These are phyloP conservation scores for Melaleuca quinquenervia DNA, from an alignment of 345 rosid species.

Conservation along the genomic window DNA sequence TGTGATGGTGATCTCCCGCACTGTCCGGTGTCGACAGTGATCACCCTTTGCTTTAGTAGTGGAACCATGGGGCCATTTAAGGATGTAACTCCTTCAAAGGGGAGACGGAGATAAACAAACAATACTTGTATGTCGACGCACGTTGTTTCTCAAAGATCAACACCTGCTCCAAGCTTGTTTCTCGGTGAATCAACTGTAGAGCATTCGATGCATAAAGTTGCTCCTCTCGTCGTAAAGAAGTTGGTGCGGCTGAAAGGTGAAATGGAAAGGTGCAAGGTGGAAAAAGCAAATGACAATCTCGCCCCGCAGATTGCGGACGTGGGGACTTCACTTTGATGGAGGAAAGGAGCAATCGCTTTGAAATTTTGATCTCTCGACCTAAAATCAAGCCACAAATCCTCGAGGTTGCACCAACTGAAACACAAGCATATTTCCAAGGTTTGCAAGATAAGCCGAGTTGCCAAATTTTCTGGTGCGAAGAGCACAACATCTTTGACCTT, in stretches of 20 bases:
- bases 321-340: background rate
- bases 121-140: background rate
- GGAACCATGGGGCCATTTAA: background rate
- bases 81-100: background rate
- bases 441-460: no score
- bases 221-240: background rate
- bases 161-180: background rate
- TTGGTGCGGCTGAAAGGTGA: background rate
- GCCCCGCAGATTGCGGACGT: background rate
- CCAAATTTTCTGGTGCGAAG: no score
- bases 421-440: background rate
- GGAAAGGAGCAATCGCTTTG: background rate
- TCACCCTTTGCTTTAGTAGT: background rate
- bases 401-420: background rate
- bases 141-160: background rate
- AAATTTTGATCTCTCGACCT: background rate
- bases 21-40: background rate
- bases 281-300: background rate
- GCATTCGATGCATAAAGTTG: background rate
- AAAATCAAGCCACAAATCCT: background rate
- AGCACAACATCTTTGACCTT: no score
- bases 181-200: background rate
- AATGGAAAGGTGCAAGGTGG: background rate
- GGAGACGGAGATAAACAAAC: background rate
- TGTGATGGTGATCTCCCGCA: background rate